Base-by-base conservation (phyloP, 495 filamentous ascomycete species). In the Rusavskia elegans region DNA sequence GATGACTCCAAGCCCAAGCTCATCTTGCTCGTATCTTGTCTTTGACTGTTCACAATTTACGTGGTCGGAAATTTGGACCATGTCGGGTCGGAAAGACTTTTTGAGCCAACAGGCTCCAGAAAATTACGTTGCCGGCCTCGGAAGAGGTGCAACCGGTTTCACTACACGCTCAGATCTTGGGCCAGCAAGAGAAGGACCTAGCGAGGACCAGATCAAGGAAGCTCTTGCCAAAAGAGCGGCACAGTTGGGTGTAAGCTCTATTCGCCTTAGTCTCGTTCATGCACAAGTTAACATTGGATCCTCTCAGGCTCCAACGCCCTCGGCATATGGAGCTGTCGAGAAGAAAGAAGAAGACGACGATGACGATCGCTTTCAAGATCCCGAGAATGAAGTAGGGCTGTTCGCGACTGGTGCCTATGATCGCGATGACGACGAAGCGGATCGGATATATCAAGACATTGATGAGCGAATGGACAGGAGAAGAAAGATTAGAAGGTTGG, bases 61-160 rank as follows among this genome's bases (percentile, higher is more conserved):
- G 25, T 1, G 25, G 7, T 13, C 13, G 13, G 10, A 11, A 14
- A 29, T n/a, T 13, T 19, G 30, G 32, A 57, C 11, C 8, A 62
- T 62, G 63, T 80, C 83, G 52, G 75, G 74, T 50, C 80, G 86
- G 69, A 85, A 89, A 63, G 89, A 96, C 66, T 99, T 97, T 59
- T 71, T 98, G 35, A 84, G 76, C 65, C 87, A 94, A 67, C 81
- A 80, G 30, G 92, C 92, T 53, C 92, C 92, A 23, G 92, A 95
- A 61, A 99, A 97, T 69, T 99, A 99, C 60, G 93, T 99, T 40
- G 92, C 92, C 41, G 92, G 92, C 76, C 79, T 99, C 54, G 92
- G 92, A 68, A 85, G 92, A 75, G 92, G 92, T 65, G 92, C 92
- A 5, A 99, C 93, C 0, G 92, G 93, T 32, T 99, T 99, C 68